These are phyloP conservation scores for Radiomyces spectabilis DNA, from an alignment of 192 early-diverging fungal genomes.

Conservation along the genomic window DNA sequence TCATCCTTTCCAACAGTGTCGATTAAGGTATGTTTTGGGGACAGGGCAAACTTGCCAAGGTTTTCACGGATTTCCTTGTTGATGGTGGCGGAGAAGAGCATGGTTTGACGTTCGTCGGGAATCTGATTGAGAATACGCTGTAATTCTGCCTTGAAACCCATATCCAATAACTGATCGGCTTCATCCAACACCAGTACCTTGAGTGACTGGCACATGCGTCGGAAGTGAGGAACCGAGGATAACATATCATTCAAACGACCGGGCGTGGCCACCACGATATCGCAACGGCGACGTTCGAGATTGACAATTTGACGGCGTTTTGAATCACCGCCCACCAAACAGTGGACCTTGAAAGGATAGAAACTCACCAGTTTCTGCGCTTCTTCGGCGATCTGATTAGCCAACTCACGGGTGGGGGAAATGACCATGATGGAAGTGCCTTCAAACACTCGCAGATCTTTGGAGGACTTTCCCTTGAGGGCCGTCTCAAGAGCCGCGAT, in stretches of 20 bases:
- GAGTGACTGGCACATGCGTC: slow-evolving; percentile 32
- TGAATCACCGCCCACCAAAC: slow-evolving; percentile 73
- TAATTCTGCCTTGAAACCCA: slow-evolving; percentile 88
- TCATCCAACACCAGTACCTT: slow-evolving; percentile 89
- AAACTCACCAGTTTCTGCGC: slow-evolving; percentile 55
- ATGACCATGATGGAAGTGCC: slow-evolving; percentile 65
- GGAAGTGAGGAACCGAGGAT: slow-evolving; percentile 52
- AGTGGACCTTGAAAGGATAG: slow-evolving; percentile 58
- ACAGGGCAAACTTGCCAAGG: slow-evolving; percentile 61
- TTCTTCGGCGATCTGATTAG: slow-evolving; percentile 75
- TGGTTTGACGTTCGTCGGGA: slow-evolving; percentile 72
- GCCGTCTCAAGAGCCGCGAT: slow-evolving; percentile 79
- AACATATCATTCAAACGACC: slow-evolving; percentile 84
- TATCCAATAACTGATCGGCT: slow-evolving; percentile 90
- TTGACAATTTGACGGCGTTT: slow-evolving; percentile 42
- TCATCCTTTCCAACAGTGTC: slow-evolving; percentile 86
- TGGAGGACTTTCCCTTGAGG: slow-evolving; percentile 24
- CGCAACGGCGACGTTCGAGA: slow-evolving; percentile 46
- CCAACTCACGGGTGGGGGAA: slow-evolving; percentile 89
- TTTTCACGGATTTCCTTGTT: slow-evolving; percentile 53
- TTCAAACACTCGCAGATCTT: slow-evolving; percentile 32
- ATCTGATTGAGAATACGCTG: slow-evolving; percentile 54
- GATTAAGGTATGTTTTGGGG: slow-evolving; percentile 57
- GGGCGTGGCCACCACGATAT: slow-evolving; percentile 93
- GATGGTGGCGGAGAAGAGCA: slow-evolving; percentile 93